Evolutionary conservation across 2,329 filamentous ascomycete species (phyloP), one percentile per base, ranked within the genome.

Genomic region (Xylariaceae sp.): DNA sequence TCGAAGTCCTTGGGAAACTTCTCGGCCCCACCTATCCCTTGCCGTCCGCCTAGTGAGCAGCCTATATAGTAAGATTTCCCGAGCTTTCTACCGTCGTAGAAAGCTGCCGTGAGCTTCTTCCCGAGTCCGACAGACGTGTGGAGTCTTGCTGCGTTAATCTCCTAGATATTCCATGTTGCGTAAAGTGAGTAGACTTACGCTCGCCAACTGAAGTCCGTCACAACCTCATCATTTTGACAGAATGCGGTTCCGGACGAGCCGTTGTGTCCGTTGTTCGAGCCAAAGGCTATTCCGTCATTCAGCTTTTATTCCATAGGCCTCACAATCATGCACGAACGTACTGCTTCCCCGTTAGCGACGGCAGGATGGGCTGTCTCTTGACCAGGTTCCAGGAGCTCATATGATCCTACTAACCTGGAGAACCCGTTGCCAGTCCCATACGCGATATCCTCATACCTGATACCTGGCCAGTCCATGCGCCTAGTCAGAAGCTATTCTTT

Each of bases 21-120:
- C 47, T 80, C 68, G 0, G 72, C 68, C 5, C 69, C 67, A 37
- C 72, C 73, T 23, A 76, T 59, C 3, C 74, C 77, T 59, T 81
- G 73, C 0, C 76, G 64, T 1, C 78, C 76, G 5, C 78, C 78
- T 0, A 73, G 70, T 0, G 74, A 79, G 50, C 77, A 81, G 6
- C 77, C 77, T 2, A 70, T 51, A 44, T 71, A 80, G 55, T 80
- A 81, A 1, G 66, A 69, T 36, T 68, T 70, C 0, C 58, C 54
- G 1, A 62, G 53, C 0, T 18, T 3, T 3, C 40, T 43, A 2
- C n/a, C n/a, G n/a, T 57, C 57, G 49, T 79, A 80, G 54, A 73
- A 76, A 0, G 56, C 51, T 11, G 66, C 50, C 2, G 65, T 61
- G 14, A 79, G 57, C 13, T 63, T 41, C 50, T 74, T 78, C 9